Conservation (phyloP, 1,139 yeast species). For the Sugiyamaella pinicola region DNA sequence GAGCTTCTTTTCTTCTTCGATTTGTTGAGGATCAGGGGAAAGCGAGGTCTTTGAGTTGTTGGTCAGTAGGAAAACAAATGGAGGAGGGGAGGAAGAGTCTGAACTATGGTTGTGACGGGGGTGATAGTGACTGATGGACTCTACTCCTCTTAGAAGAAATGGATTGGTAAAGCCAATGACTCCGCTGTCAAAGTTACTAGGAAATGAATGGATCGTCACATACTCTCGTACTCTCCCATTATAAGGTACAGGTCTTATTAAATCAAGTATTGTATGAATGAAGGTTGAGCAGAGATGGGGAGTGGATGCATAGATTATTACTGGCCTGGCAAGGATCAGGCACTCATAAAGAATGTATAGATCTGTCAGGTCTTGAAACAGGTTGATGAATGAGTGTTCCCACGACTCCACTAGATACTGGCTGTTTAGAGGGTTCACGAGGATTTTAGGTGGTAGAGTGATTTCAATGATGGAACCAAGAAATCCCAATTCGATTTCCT, state of each 20-base stretch:
- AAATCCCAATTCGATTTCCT: conserved; percentile 33
- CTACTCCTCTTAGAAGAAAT: conserved; percentile 28
- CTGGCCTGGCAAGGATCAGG: conserved; percentile 31
- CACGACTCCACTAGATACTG: conserved; percentile 30
- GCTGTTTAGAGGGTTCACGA: conserved; percentile 22
- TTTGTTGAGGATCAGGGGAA: conserved; percentile 9
- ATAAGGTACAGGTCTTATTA: conserved; percentile 35
- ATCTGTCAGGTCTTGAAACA: conserved; percentile 29
- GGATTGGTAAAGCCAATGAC: conserved; percentile 38
- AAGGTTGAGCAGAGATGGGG: conserved; percentile 37
- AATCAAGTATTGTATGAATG: conserved; percentile 32
- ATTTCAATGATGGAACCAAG: conserved; percentile 33
- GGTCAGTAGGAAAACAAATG: conserved; percentile 13
- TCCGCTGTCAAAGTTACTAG: conserved; percentile 22
- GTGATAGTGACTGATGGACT: conserved; percentile 16
- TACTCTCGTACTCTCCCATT: conserved; percentile 34
- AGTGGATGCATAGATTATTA: conserved; percentile 33
- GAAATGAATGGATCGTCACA: conserved; percentile 35
- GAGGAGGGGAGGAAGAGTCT: not conserved
- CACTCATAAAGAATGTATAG: conserved; percentile 37
- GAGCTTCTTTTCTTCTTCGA: conserved; percentile 20
- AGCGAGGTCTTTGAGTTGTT: not conserved
- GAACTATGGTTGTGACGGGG: not conserved
- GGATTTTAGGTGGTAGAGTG: conserved; percentile 19
- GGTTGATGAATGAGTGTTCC: conserved; percentile 28